These are phyloP conservation scores for Gentiana straminea DNA, from an alignment of 257 asterid genomes.

Conservation along the genomic window DNA sequence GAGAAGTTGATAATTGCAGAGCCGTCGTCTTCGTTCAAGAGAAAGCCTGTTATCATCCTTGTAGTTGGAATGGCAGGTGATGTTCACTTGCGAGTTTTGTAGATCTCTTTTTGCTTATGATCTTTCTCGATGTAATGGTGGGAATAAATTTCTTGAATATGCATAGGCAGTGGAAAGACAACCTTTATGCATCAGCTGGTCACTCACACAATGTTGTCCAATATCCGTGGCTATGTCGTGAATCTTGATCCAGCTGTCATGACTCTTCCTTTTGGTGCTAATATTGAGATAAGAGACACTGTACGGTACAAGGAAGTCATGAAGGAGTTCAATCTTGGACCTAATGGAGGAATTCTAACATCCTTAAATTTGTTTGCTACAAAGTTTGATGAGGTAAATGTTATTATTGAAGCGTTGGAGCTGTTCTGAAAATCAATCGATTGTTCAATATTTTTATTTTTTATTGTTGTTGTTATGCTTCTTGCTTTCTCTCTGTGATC, in stretches of 20 bases:
- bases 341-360: slow-evolving; percentile 95
- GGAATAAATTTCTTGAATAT: slow-evolving; percentile 8
- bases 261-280: slow-evolving; percentile 89
- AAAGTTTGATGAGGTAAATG: slow-evolving; percentile 79
- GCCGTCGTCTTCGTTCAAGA: slow-evolving; percentile 58
- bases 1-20: slow-evolving; percentile 46
- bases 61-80: slow-evolving; percentile 99
- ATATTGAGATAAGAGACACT: slow-evolving; percentile 92
- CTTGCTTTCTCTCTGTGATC: not conserved
- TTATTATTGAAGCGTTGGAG: not conserved
- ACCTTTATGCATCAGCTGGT: slow-evolving; percentile 77
- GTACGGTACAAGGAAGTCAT: slow-evolving; percentile 93
- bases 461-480: not conserved
- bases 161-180: slow-evolving; percentile 86
- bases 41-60: slow-evolving; percentile 61
- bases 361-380: slow-evolving; percentile 83
- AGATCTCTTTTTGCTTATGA: not conserved
- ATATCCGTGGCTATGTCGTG: slow-evolving; percentile 72
- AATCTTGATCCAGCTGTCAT: slow-evolving; percentile 93
- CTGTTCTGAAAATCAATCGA: no score
- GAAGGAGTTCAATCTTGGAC: slow-evolving; percentile 95
- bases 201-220: slow-evolving; percentile 74
- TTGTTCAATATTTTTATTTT: no score
- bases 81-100: not conserved
- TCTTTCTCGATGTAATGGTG: not conserved